phyloP scores from a whole-genome alignment of 805 yeast species.

The Myxozyma kluyveri region DNA sequence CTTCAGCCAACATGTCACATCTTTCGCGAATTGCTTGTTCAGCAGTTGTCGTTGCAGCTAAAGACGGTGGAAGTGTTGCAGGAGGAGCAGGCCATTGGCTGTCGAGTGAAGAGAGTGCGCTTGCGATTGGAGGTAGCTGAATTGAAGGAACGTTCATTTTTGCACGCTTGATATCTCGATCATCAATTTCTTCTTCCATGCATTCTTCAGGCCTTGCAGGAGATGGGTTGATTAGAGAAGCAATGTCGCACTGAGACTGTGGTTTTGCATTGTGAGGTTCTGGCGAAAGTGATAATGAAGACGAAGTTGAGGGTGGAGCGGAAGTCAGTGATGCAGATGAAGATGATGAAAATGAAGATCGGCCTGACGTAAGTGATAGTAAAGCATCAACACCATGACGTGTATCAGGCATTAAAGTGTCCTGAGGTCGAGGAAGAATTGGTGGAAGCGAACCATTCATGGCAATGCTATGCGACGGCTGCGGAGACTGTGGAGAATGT shows the following conservation, averaged over 20 bases:
- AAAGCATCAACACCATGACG: conserved; percentile 29
- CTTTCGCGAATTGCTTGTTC: conserved; percentile 5
- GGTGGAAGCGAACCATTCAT: no score
- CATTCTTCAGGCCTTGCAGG: not conserved
- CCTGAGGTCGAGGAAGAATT: not conserved
- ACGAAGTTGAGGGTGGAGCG: not conserved
- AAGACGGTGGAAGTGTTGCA: not conserved
- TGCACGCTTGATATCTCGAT: not conserved
- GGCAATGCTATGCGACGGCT: no score
- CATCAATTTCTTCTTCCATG: not conserved
- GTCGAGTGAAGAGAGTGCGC: not conserved
- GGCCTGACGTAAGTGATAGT: conserved; percentile 14
- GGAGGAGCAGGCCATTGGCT: not conserved
- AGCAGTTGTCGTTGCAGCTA: not conserved
- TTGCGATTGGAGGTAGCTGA: conserved; percentile 3
- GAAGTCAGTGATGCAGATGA: not conserved
- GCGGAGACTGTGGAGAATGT: no score
- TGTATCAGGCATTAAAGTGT: conserved; percentile 9
- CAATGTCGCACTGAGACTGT: conserved; percentile 1
- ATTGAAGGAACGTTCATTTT: not conserved
- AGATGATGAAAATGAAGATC: not conserved
- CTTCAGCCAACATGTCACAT: not conserved
- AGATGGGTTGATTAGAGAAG: conserved; percentile 6
- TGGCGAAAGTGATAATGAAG: not conserved
- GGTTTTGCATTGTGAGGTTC: conserved; percentile 5